Evolutionary conservation across 2,329 filamentous ascomycete species (phyloP).

Genomic region (Neoarthrinium moseri): DNA sequence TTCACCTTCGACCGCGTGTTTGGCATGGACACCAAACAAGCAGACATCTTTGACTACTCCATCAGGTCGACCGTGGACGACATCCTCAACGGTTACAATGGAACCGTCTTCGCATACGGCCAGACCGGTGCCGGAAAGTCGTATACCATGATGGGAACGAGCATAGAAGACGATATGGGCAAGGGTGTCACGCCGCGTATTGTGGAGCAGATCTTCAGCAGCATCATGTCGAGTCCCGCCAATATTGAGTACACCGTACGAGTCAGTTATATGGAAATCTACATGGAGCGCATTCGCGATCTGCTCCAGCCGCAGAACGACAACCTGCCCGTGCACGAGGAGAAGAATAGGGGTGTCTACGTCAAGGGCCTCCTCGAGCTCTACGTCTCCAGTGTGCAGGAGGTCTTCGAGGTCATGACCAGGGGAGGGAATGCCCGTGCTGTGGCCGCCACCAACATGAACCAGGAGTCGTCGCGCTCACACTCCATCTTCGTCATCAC

Average conservation of each 20-base stretch:
- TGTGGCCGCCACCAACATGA: slow-evolving; percentile 99
- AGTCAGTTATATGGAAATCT: slow-evolving; percentile 99
- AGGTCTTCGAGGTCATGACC: slow-evolving; percentile 96
- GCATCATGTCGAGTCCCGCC: slow-evolving; percentile 85
- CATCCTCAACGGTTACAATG: slow-evolving; percentile 98
- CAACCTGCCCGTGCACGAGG: slow-evolving; percentile 96
- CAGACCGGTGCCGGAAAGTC: slow-evolving; percentile 99
- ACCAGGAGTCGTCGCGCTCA: slow-evolving; percentile 94
- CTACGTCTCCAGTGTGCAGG: slow-evolving; percentile 91
- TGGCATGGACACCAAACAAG: slow-evolving; percentile 86
- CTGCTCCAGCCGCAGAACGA: slow-evolving; percentile 89
- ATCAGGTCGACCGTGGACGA: slow-evolving; percentile 96
- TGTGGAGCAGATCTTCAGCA: slow-evolving; percentile 95
- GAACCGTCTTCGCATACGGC: slow-evolving; percentile 96
- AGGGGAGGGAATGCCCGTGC: slow-evolving; percentile 85
- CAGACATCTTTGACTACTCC: slow-evolving; percentile 97
- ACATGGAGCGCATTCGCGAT: slow-evolving; percentile 98
- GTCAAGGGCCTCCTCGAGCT: slow-evolving; percentile 94
- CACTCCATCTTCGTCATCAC: slow-evolving; percentile 98
- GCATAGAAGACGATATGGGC: slow-evolving; percentile 84
- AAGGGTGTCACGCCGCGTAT: slow-evolving; percentile 97
- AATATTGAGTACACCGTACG: slow-evolving; percentile 99
- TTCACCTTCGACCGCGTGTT: slow-evolving; percentile 99
- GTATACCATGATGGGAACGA: slow-evolving; percentile 97
- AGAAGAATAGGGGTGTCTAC: slow-evolving; percentile 93